Base-by-base conservation (phyloP, 1,284 basidiomycete genomes). In the Fomes fomentarius region DNA sequence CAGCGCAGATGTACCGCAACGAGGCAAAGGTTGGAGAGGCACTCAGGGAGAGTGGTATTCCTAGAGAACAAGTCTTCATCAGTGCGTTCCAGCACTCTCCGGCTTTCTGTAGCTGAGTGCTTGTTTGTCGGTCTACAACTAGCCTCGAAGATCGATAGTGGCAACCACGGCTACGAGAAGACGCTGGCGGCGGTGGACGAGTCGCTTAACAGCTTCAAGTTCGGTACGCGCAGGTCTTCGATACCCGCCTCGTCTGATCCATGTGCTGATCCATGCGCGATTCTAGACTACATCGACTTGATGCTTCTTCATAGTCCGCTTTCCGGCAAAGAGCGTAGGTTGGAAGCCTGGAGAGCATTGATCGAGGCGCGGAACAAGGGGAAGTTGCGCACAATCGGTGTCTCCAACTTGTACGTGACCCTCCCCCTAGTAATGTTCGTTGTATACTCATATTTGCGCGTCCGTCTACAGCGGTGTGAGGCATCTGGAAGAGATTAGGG, bases 401-500 rank as follows among this genome's bases (percentile, higher is more conserved):
- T 89, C 5, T 83, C 80, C 15, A 89, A 89, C 69, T 89, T 77
- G 81, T 83, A 56, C 54, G 76, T 63, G 2, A 4, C 28, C 3
- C 22, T 2, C 22, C 24, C 9, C 37, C 25, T 1, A 19, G 12
- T 81, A 53, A 76, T 79, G 66, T 75, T 71, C 19, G 66, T 78
- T 63, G 65, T 17, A n/a, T n/a, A 10, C 9, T 28, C 19, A 24
- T 22, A 8, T 28, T n/a, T n/a, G n/a, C n/a, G n/a, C n/a, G n/a
- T n/a, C n/a, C n/a, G n/a, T n/a, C n/a, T n/a, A n/a, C n/a, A 66
- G 65, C 22, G 57, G 53, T 25, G 72, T 91, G 30, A 80, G 84
- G 47, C 93, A 96, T 66, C 76, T 96, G 6, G 80, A 91, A 65
- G 87, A 92, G 66, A 84, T 96, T 31, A 76, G 75, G 46, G 71